A percentile compares a stretch with the other conserved stretches of the same genome.
These are phyloP conservation scores for Xerocomellus amylosporus DNA, from an alignment of 768 basidiomycete species.

Conservation along the genomic window DNA sequence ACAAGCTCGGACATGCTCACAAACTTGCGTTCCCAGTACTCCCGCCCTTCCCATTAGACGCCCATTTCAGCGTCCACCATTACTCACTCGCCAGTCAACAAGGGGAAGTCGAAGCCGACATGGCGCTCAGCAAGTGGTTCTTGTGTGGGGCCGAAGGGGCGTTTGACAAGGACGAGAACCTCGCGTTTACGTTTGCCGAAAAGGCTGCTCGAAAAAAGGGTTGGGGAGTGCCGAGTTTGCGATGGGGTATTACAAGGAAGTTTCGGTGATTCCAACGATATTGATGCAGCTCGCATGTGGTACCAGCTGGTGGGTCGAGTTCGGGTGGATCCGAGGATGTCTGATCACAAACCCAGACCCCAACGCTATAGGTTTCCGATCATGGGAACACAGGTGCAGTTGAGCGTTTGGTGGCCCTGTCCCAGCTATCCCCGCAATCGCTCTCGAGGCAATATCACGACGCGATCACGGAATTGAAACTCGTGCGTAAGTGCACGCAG, in stretches of 20 bases:
- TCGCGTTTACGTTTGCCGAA: slow-evolving; percentile 88
- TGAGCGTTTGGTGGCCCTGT: slow-evolving; percentile 45
- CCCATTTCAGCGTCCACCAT: slow-evolving; percentile 86
- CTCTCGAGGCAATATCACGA: slow-evolving; percentile 83
- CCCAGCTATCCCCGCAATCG: slow-evolving; percentile 54
- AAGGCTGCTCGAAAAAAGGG: slow-evolving; percentile 69
- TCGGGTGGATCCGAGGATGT: too few species aligned
- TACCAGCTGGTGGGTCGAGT: slow-evolving; percentile 55
- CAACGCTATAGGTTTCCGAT: slow-evolving; percentile 57
- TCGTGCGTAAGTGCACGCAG: slow-evolving; percentile 79
- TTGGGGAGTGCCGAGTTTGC: slow-evolving; percentile 82
- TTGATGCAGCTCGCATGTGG: slow-evolving; percentile 71
- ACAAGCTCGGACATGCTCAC: slow-evolving; percentile 89
- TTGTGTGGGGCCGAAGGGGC: slow-evolving; percentile 74
- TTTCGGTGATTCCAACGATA: slow-evolving; percentile 69
- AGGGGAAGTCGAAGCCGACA: slow-evolving; percentile 90
- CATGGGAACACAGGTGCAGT: slow-evolving; percentile 62
- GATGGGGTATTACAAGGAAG: slow-evolving; percentile 93
- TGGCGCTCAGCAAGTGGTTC: slow-evolving; percentile 98
- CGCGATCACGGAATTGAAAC: slow-evolving; percentile 67
- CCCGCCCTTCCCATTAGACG: slow-evolving; percentile 85
- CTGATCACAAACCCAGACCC: too few species aligned
- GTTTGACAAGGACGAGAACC: slow-evolving; percentile 83
- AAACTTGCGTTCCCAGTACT: slow-evolving; percentile 88
- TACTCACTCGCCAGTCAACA: slow-evolving; percentile 81